Conservation (phyloP, 352 stramenopile genomes). For the Aphanomyces stellatus region DNA sequence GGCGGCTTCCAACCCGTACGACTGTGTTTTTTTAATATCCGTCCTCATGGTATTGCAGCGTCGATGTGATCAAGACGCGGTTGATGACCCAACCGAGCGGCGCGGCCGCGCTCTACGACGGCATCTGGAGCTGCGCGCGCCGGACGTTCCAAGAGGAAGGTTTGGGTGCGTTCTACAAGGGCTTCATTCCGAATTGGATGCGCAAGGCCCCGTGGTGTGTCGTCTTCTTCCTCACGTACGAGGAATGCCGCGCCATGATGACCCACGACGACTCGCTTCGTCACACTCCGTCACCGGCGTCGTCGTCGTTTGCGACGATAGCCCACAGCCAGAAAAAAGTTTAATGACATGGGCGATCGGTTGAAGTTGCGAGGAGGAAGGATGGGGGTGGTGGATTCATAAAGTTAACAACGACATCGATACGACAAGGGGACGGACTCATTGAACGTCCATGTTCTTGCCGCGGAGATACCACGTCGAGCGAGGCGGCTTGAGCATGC, state of each 20-base stretch:
- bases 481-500: neutral
- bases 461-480: neutral
- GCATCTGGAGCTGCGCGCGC: conserved; percentile 58
- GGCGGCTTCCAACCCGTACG: conserved; percentile 65
- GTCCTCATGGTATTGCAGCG: no score
- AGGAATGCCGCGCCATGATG: conserved; percentile 25
- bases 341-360: neutral
- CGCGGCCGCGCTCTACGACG: conserved; percentile 37
- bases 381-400: neutral
- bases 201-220: conserved; percentile 79
- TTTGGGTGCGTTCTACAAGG: conserved; percentile 66
- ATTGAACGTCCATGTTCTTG: neutral
- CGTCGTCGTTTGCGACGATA: neutral
- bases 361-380: neutral
- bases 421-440: neutral
- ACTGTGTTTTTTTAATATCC: conserved; percentile 5
- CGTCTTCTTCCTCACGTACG: conserved; percentile 83
- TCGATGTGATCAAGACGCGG: conserved; percentile 81
- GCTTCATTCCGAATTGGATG: conserved; percentile 85
- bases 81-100: conserved; percentile 77
- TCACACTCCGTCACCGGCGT: no score
- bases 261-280: neutral
- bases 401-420: neutral
- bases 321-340: neutral
- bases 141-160: conserved; percentile 67